Conservation (phyloP, 139 green algal genomes). For the Closterium sp. region DNA sequence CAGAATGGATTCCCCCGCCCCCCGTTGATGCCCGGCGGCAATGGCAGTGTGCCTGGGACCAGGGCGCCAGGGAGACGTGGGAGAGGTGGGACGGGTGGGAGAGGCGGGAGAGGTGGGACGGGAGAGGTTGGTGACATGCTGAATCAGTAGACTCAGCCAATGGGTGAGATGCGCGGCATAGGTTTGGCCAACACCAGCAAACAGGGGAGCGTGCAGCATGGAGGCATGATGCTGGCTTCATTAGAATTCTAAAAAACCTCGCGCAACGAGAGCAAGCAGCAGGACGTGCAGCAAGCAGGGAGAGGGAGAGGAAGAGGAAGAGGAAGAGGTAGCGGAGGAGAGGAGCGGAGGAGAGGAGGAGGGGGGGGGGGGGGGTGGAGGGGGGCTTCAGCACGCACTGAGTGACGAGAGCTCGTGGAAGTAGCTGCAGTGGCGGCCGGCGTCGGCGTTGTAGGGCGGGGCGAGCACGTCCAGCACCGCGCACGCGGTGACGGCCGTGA, state of each 20-base stretch:
- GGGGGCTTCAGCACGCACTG: background rate
- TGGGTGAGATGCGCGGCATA: no score
- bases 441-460: conserved; percentile 72
- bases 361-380: background rate
- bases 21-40: background rate
- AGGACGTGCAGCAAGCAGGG: no score
- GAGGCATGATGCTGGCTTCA: no score
- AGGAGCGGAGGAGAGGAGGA: background rate
- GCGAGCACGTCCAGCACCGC: conserved; percentile 88
- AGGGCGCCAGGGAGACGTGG: background rate
- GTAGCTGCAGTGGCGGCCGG: conserved; percentile 81
- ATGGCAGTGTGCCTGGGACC: background rate
- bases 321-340: background rate
- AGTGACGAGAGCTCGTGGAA: conserved; percentile 57
- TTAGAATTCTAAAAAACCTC: no score
- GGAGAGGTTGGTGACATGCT: no score
- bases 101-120: background rate
- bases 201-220: no score
- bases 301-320: conserved; percentile 1
- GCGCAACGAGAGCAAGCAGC: no score
- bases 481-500: conserved; percentile 76
- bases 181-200: no score
- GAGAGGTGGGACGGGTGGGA: background rate
- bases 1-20: background rate
- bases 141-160: no score